These are phyloP conservation scores for Macrotyloma uniflorum DNA, from an alignment of 306 rosid genomes.

Conservation along the genomic window DNA sequence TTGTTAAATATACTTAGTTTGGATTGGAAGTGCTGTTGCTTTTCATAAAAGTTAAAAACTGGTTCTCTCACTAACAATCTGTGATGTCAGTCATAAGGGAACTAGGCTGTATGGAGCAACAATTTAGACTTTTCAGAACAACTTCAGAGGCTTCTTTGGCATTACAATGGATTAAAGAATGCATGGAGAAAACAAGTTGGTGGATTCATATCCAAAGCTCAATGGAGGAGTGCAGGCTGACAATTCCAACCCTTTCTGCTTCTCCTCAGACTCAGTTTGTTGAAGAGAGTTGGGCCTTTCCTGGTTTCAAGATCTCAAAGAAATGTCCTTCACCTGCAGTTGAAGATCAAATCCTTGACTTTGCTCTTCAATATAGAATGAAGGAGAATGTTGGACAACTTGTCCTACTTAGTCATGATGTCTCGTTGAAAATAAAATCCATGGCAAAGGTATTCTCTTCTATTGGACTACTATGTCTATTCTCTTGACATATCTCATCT, in stretches of 20 bases:
- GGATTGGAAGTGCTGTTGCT: background rate
- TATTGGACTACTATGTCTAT: background rate
- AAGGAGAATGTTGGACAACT: slow-evolving; percentile 52
- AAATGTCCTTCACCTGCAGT: slow-evolving; percentile 61
- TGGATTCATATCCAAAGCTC: slow-evolving; percentile 89
- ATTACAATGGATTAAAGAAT: slow-evolving; percentile 77
- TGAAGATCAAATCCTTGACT: slow-evolving; percentile 76
- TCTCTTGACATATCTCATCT: background rate
- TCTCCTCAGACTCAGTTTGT: slow-evolving; percentile 47
- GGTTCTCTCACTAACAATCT: slow-evolving; percentile 24
- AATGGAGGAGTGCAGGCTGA: slow-evolving; percentile 53
- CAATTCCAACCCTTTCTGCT: slow-evolving; percentile 64
- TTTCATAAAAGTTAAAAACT: background rate
- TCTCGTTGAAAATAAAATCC: slow-evolving; percentile 74
- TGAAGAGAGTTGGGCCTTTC: slow-evolving; percentile 41
- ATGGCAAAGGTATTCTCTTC: slow-evolving; percentile 67
- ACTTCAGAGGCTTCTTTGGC: slow-evolving; percentile 61
- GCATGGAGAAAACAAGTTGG: slow-evolving; percentile 61
- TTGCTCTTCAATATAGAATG: slow-evolving; percentile 58
- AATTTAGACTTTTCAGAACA: slow-evolving; percentile 56
- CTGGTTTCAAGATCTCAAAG: slow-evolving; percentile 28
- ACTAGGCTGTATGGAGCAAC: slow-evolving; percentile 59
- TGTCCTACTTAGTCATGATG: slow-evolving; percentile 70
- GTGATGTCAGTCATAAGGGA: slow-evolving; percentile 63
- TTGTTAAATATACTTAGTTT: background rate